Evolutionary conservation across 352 stramenopile species (phyloP).

Genomic region (Globisporangium polare): DNA sequence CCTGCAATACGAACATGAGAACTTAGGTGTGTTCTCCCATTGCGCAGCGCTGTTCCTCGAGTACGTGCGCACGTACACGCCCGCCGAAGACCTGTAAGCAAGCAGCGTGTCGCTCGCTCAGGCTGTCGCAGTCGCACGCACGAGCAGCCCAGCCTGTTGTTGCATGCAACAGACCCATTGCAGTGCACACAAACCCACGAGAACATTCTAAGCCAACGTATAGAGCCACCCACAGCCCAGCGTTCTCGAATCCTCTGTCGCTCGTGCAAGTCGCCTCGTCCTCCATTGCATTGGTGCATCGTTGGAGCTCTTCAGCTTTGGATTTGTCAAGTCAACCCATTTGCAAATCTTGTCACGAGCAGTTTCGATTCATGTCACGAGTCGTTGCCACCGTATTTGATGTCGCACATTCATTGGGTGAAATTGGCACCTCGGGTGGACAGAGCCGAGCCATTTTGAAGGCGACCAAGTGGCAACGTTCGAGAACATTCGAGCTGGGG

Average conservation of each 20-base stretch:
- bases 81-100: slow-evolving; percentile 23
- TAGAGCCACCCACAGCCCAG: background rate
- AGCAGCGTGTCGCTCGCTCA: background rate
- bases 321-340: background rate
- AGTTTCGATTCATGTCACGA: slow-evolving; percentile 4
- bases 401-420: slow-evolving; percentile 11
- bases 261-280: background rate
- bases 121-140: too few relatives aligned
- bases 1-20: background rate
- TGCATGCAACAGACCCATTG: too few relatives aligned
- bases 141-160: too few relatives aligned
- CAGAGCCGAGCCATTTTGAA: background rate
- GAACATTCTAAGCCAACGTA: background rate
- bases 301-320: background rate
- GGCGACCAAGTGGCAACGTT: slow-evolving; percentile 9
- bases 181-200: background rate
- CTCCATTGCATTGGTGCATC: background rate
- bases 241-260: background rate
- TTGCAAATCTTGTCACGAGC: background rate
- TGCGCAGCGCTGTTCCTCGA: slow-evolving; percentile 36
- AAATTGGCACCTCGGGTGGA: background rate
- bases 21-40: background rate
- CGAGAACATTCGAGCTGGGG: slow-evolving; percentile 22
- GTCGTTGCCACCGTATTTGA: too few relatives aligned
- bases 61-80: slow-evolving; percentile 41